Percentiles rank a stretch among this genome's conserved stretches.
phyloP scores from a whole-genome alignment of 495 filamentous ascomycete species.

The Tetracladium marchalianum region DNA sequence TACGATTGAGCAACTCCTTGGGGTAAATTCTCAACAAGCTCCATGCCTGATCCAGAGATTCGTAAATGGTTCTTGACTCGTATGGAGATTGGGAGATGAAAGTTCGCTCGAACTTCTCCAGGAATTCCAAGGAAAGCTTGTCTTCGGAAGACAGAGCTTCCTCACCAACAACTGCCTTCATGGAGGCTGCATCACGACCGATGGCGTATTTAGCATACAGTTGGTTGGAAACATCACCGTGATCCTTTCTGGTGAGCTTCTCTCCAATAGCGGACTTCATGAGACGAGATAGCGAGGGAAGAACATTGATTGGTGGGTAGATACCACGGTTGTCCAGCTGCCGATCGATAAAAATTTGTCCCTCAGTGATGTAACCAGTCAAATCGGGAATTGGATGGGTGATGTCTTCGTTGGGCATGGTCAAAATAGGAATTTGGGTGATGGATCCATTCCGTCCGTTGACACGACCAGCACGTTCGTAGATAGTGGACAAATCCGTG shows the following conservation, averaged over 20 bases:
- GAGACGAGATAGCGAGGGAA: slow-evolving; percentile 95
- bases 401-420: slow-evolving; percentile 99
- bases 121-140: slow-evolving; percentile 94
- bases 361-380: slow-evolving; percentile 98
- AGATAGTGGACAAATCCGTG: slow-evolving; percentile 99
- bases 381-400: slow-evolving; percentile 98
- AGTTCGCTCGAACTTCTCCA: slow-evolving; percentile 91
- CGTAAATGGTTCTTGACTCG: slow-evolving; percentile 78
- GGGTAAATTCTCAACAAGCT: slow-evolving; percentile 91
- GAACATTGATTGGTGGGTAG: slow-evolving; percentile 98
- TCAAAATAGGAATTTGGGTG: slow-evolving; percentile 97
- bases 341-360: slow-evolving; percentile 96
- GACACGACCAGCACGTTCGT: slow-evolving; percentile 98
- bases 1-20: slow-evolving; percentile 94
- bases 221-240: slow-evolving; percentile 98
- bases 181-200: slow-evolving; percentile 91
- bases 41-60: slow-evolving; percentile 94
- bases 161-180: slow-evolving; percentile 99
- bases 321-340: slow-evolving; percentile 92
- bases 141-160: slow-evolving; percentile 93
- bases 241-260: slow-evolving; percentile 88
- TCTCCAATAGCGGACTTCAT: slow-evolving; percentile 99
- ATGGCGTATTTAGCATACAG: slow-evolving; percentile 99
- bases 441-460: slow-evolving; percentile 96
- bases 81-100: slow-evolving; percentile 93